Percentiles rank a stretch among this genome's conserved stretches.
phyloP scores from a whole-genome alignment of 2,329 filamentous ascomycete genomes.

The Dothiorella sarmentorum region DNA sequence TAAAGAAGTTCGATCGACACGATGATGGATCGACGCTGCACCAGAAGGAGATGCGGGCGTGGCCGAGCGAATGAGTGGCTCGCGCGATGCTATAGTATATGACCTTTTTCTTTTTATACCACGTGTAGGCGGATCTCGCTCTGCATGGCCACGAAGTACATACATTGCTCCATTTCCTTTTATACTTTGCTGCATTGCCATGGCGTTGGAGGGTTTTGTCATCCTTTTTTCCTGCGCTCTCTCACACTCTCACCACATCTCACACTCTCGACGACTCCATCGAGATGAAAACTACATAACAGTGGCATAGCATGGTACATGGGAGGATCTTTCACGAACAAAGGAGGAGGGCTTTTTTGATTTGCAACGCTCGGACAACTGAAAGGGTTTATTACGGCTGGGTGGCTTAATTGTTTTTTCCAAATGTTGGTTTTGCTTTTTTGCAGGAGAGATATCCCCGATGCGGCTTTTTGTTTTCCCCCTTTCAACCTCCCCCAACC shows the following conservation, averaged over 20 bases:
- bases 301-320: not conserved
- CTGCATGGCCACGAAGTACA: too few relatives aligned
- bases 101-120: too few relatives aligned
- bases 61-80: not conserved
- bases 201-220: not conserved
- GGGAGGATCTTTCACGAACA: not conserved
- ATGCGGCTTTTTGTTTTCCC: not conserved
- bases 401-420: not conserved
- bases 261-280: not conserved
- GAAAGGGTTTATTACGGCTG: too few relatives aligned
- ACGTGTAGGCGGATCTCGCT: too few relatives aligned
- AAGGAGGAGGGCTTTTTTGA: not conserved
- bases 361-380: not conserved
- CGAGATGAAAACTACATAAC: not conserved
- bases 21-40: not conserved
- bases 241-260: too few relatives aligned
- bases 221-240: not conserved
- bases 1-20: not conserved
- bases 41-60: constrained; percentile 2
- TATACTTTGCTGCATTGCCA: not conserved
- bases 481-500: too few relatives aligned
- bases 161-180: too few relatives aligned
- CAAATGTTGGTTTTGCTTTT: not conserved
- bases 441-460: not conserved
- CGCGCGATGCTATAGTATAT: not conserved